Conservation (phyloP, 2,329 filamentous ascomycete species). For the Exophiala oligosperma region DNA sequence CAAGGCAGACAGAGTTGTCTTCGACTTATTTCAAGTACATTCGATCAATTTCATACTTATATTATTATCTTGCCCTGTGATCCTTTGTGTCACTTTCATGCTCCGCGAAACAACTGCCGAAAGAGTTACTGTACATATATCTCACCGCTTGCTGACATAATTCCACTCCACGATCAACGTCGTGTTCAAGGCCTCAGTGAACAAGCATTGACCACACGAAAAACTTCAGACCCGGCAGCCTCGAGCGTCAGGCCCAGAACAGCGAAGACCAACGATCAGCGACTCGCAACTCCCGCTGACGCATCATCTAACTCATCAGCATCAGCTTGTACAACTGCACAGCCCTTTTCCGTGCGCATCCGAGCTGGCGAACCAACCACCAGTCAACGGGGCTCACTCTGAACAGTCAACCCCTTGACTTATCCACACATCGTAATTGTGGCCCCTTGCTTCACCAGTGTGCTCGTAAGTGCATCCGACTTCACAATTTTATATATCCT, state of each 20-base stretch:
- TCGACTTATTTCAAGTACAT: neutral
- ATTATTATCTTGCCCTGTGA: neutral
- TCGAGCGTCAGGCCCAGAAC: neutral
- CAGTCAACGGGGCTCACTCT: neutral
- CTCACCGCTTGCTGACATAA: neutral
- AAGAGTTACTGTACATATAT: neutral
- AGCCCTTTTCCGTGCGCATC: slow-evolving; percentile 22
- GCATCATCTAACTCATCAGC: slow-evolving; percentile 17
- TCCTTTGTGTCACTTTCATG: neutral
- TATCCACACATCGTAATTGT: slow-evolving; percentile 5
- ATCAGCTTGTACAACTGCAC: slow-evolving; percentile 4
- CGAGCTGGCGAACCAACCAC: slow-evolving; percentile 18
- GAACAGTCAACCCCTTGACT: neutral
- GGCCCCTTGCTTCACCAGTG: slow-evolving; percentile 5
- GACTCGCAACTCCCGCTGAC: slow-evolving; percentile 12
- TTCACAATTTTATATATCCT: slow-evolving; percentile 9
- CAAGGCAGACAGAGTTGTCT: neutral
- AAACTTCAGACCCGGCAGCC: too few relatives aligned
- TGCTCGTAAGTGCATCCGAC: neutral
- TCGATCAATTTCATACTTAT: neutral
- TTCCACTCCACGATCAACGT: neutral
- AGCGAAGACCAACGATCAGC: neutral
- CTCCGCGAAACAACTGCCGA: neutral
- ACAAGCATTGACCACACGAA: too few relatives aligned
- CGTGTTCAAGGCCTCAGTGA: neutral